Conservation (phyloP, 495 filamentous ascomycete species). For the Terfezia boudieri region DNA sequence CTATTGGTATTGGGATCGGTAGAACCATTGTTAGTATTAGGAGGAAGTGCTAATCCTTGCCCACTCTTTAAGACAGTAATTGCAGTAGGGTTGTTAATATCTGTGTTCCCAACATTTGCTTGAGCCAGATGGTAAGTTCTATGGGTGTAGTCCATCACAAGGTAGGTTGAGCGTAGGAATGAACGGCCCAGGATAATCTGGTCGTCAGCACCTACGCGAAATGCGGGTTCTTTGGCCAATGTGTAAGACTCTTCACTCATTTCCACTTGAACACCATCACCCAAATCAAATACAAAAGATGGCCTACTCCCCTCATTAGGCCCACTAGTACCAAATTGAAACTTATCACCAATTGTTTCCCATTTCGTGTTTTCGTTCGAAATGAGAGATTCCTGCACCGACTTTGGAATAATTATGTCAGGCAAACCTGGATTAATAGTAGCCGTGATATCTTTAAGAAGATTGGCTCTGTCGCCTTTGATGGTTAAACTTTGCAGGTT, state of each 20-base stretch:
- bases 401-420: neutral
- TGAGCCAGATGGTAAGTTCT: neutral
- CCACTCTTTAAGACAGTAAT: neutral
- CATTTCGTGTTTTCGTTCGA: neutral
- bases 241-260: neutral
- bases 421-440: neutral
- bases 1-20: neutral
- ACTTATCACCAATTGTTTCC: neutral
- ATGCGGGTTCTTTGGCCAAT: neutral
- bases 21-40: neutral
- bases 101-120: neutral
- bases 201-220: neutral
- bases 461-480: neutral
- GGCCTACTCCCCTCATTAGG: neutral
- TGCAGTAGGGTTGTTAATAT: neutral
- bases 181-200: neutral
- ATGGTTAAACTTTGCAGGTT: neutral
- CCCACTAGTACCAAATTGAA: neutral
- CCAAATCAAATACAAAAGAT: neutral
- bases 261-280: neutral
- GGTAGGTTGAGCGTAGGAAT: neutral
- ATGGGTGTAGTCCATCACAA: neutral
- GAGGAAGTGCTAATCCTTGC: neutral
- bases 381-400: neutral
- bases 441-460: neutral